These are phyloP conservation scores for Candida peoriensis DNA, from an alignment of 805 yeast genomes.

Conservation along the genomic window DNA sequence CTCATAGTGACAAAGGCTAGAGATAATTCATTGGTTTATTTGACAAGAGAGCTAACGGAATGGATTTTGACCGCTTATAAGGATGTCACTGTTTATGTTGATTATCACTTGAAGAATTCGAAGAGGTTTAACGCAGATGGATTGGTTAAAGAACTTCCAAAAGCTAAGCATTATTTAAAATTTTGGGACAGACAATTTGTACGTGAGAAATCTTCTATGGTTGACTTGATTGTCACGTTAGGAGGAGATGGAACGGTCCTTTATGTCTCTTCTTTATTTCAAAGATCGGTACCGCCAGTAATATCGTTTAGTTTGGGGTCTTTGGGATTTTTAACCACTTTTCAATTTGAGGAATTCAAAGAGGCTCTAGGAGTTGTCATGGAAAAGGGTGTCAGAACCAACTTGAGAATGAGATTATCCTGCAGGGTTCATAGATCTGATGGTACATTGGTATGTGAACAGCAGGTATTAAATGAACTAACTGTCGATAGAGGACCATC, in stretches of 20 bases:
- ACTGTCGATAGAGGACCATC: conserved; percentile 93
- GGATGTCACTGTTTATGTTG: conserved; percentile 61
- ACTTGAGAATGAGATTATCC: conserved; percentile 81
- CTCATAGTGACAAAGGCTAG: conserved; percentile 88
- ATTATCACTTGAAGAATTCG: conserved; percentile 56
- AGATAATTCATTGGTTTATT: conserved; percentile 68
- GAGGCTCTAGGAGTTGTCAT: conserved; percentile 52
- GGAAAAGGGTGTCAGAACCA: conserved; percentile 67
- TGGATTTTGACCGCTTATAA: conserved; percentile 53
- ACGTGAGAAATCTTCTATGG: conserved; percentile 33
- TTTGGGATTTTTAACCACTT: conserved; percentile 86
- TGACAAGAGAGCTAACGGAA: conserved; percentile 75
- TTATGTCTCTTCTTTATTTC: conserved; percentile 82
- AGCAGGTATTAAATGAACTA: conserved; percentile 83
- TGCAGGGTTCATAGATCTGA: conserved; percentile 53
- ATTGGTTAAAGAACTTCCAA: conserved; percentile 42
- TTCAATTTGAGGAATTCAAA: conserved; percentile 69
- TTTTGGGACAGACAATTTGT: conserved; percentile 70
- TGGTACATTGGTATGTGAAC: conserved; percentile 38
- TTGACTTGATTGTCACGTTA: conserved; percentile 78
- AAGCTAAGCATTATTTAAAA: conserved; percentile 41
- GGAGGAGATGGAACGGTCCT: conserved; percentile 98
- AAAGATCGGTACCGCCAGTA: conserved; percentile 84
- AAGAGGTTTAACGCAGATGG: conserved; percentile 58
- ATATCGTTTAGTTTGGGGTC: conserved; percentile 87